Evolutionary conservation across 768 basidiomycete genomes (phyloP).

Genomic region (Lactarius deliciosus): DNA sequence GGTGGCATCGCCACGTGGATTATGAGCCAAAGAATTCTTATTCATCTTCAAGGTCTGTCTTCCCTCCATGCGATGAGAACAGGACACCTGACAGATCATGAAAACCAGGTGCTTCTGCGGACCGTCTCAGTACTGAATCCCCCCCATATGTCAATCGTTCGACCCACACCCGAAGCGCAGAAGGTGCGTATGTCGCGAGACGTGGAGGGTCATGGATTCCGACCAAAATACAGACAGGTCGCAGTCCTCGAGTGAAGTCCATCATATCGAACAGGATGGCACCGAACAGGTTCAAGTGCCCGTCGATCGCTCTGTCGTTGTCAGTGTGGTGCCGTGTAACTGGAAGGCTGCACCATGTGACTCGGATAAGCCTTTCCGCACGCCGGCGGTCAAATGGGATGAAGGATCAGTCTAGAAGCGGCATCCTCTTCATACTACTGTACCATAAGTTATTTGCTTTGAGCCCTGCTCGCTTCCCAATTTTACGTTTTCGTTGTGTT

Average conservation of each 20-base stretch:
- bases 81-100: background rate
- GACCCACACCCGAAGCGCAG: background rate
- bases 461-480: no score
- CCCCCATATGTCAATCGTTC: background rate
- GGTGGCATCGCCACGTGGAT: constrained; percentile 38
- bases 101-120: background rate
- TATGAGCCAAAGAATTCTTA: constrained; percentile 39
- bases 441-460: no score
- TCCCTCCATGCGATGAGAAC: background rate
- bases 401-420: background rate
- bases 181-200: background rate
- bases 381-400: background rate
- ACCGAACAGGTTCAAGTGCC: constrained; percentile 26
- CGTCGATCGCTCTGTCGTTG: constrained; percentile 13
- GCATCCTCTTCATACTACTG: no score
- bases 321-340: background rate
- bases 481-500: no score
- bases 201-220: background rate
- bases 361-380: background rate
- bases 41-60: constrained; percentile 36
- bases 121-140: background rate
- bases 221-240: constrained; percentile 1
- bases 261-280: constrained; percentile 6
- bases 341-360: background rate
- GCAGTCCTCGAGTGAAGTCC: background rate